phyloP scores from a whole-genome alignment of 2,329 filamentous ascomycete genomes.

The Emergomyces orientalis region DNA sequence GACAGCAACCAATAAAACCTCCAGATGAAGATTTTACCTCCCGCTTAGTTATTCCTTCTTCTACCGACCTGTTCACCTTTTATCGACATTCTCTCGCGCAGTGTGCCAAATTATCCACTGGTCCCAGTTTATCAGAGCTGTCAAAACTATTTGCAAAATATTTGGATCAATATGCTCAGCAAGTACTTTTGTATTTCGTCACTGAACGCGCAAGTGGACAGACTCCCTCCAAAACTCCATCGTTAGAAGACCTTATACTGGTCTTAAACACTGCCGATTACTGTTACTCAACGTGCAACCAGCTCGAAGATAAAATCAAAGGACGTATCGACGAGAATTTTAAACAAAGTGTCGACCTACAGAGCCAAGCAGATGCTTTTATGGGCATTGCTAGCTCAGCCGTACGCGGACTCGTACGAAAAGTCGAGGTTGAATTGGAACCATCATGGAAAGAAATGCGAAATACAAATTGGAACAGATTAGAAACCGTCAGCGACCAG shows the following conservation, averaged over 20 bases:
- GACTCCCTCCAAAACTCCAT: constrained; percentile 43
- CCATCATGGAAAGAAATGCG: constrained; percentile 93
- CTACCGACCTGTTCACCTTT: constrained; percentile 94
- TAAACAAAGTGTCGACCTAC: constrained; percentile 68
- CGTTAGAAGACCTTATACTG: constrained; percentile 66
- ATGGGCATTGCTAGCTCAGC: constrained; percentile 87
- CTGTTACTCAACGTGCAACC: constrained; percentile 85
- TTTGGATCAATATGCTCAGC: constrained; percentile 88
- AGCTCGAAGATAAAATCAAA: constrained; percentile 91
- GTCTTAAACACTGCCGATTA: constrained; percentile 97
- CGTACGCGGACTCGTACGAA: constrained; percentile 72
- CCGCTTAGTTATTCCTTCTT: constrained; percentile 82
- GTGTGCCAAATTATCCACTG: constrained; percentile 90
- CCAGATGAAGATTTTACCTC: constrained; percentile 85
- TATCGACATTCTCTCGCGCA: constrained; percentile 89
- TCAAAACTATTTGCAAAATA: constrained; percentile 83
- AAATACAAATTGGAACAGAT: constrained; percentile 87
- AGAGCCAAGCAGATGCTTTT: constrained; percentile 88
- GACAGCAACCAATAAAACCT: constrained; percentile 67
- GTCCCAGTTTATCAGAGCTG: constrained; percentile 74
- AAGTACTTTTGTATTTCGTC: constrained; percentile 69
- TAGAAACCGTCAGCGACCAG: constrained; percentile 88
- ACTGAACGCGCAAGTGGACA: constrained; percentile 49
- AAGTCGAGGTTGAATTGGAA: constrained; percentile 74
- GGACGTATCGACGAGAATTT: constrained; percentile 76